Conservation (phyloP, 805 yeast species). For the Cyberlindnera bimundalis region DNA sequence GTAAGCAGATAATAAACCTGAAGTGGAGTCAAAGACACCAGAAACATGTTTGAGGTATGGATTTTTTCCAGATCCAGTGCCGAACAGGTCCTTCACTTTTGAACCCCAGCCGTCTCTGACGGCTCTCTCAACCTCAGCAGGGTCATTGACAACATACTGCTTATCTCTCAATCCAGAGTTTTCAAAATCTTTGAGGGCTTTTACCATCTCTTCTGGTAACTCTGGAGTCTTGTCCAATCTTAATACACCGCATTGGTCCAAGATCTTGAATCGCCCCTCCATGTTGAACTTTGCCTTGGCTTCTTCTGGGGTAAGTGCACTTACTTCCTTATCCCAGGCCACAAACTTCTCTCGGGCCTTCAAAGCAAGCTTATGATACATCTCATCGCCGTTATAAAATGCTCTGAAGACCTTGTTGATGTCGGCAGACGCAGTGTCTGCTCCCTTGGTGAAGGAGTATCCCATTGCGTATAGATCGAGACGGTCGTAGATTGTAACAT, state of each 20-base stretch:
- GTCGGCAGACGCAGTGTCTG: constrained; percentile 41
- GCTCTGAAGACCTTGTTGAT: constrained; percentile 39
- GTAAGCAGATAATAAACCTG: constrained; percentile 35
- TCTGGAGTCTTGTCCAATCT: constrained; percentile 12
- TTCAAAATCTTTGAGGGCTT: constrained; percentile 11
- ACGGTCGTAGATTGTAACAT: constrained; percentile 38
- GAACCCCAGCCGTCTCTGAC: constrained; percentile 28
- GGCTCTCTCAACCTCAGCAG: constrained; percentile 32
- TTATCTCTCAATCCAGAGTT: constrained; percentile 13
- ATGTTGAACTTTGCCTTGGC: constrained; percentile 16
- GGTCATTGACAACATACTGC: constrained; percentile 28
- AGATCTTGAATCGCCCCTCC: constrained; percentile 10
- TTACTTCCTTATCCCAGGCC: constrained; percentile 18
- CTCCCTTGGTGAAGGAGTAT: constrained; percentile 34
- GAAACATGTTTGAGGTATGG: constrained; percentile 21
- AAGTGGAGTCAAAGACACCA: constrained; percentile 28
- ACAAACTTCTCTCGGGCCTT: constrained; percentile 16
- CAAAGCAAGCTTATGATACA: constrained; percentile 30
- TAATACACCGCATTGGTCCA: constrained; percentile 17
- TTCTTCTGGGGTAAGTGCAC: constrained; percentile 7
- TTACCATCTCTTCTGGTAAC: constrained; percentile 7
- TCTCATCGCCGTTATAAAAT: constrained; percentile 34
- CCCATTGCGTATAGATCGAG: constrained; percentile 28
- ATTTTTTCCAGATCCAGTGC: constrained; percentile 14
- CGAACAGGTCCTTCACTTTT: constrained; percentile 23